These are phyloP conservation scores for Lupinus albus DNA, from an alignment of 306 rosid species.

Conservation along the genomic window DNA sequence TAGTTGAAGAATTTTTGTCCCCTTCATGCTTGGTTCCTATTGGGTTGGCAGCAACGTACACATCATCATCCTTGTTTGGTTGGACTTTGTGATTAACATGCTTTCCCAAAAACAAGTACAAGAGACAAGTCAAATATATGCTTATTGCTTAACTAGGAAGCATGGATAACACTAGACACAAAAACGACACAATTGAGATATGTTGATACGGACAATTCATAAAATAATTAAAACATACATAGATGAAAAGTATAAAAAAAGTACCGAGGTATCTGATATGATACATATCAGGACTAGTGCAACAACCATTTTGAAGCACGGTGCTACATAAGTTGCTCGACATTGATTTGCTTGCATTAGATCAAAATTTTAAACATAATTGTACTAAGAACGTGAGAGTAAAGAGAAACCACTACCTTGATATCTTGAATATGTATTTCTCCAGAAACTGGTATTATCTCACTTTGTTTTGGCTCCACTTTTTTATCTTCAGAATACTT, in stretches of 20 bases:
- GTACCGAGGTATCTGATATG: too few relatives aligned
- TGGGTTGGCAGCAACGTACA: not conserved
- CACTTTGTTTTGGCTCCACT: constrained; percentile 47
- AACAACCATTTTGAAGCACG: too few relatives aligned
- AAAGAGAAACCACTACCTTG: constrained; percentile 44
- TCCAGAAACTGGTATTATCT: constrained; percentile 42
- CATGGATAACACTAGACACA: too few relatives aligned
- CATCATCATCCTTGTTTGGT: constrained; percentile 30
- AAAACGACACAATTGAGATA: too few relatives aligned
- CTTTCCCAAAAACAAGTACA: constrained; percentile 48
- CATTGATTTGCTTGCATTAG: constrained; percentile 6
- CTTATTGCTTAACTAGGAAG: not conserved
- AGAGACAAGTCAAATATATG: constrained; percentile 27
- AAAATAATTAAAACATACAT: too few relatives aligned
- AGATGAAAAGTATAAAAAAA: too few relatives aligned
- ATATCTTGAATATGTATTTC: constrained; percentile 48
- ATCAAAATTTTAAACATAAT: not conserved
- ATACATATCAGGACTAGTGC: too few relatives aligned
- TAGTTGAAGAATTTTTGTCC: constrained; percentile 37
- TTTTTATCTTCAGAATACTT: constrained; percentile 49
- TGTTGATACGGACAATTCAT: too few relatives aligned
- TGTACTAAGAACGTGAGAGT: not conserved
- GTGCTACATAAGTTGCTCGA: not conserved
- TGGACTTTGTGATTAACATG: constrained; percentile 47
- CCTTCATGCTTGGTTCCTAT: constrained; percentile 33